phyloP scores from a whole-genome alignment of 192 early-diverging fungal genomes.

The Entophlyctis luteolus region DNA sequence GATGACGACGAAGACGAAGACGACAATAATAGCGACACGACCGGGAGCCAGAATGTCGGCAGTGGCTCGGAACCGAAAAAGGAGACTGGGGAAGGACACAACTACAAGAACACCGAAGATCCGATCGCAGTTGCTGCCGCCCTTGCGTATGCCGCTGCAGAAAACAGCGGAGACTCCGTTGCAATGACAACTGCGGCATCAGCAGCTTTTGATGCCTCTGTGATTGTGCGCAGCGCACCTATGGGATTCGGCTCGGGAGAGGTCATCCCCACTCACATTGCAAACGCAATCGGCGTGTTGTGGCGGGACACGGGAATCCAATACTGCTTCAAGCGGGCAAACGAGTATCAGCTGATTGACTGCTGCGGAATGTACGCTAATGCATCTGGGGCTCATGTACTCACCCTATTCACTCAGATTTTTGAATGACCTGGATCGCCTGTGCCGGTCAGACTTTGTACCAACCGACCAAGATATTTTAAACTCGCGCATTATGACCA shows the following conservation, averaged over 20 bases:
- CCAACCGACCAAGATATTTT: slow-evolving; percentile 71
- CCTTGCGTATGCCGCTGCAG: not conserved
- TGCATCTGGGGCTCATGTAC: not conserved
- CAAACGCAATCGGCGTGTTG: slow-evolving; percentile 24
- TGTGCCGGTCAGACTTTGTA: slow-evolving; percentile 46
- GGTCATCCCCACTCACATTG: slow-evolving; percentile 18
- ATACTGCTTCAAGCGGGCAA: slow-evolving; percentile 28
- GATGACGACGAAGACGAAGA: not conserved
- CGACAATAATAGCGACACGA: not conserved
- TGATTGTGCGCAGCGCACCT: slow-evolving; percentile 11
- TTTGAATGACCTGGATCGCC: slow-evolving; percentile 42
- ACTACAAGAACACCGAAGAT: slow-evolving; percentile 4
- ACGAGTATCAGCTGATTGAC: slow-evolving; percentile 46
- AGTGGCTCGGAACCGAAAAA: not conserved
- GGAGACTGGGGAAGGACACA: slow-evolving; percentile 17
- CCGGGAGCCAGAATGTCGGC: not conserved
- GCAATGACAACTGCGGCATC: not conserved
- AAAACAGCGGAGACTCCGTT: slow-evolving; percentile 1
- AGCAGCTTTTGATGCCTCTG: slow-evolving; percentile 16
- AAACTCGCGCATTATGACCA: slow-evolving; percentile 63
- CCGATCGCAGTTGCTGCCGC: slow-evolving; percentile 6
- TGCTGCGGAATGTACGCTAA: slow-evolving; percentile 40
- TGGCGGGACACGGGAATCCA: slow-evolving; percentile 46
- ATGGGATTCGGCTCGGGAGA: slow-evolving; percentile 38
- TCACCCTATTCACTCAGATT: slow-evolving; percentile 9